A percentile compares a stretch with the other conserved stretches of the same genome.
These are phyloP conservation scores for Mimosa bimucronata DNA, from an alignment of 306 rosid genomes.

Conservation along the genomic window DNA sequence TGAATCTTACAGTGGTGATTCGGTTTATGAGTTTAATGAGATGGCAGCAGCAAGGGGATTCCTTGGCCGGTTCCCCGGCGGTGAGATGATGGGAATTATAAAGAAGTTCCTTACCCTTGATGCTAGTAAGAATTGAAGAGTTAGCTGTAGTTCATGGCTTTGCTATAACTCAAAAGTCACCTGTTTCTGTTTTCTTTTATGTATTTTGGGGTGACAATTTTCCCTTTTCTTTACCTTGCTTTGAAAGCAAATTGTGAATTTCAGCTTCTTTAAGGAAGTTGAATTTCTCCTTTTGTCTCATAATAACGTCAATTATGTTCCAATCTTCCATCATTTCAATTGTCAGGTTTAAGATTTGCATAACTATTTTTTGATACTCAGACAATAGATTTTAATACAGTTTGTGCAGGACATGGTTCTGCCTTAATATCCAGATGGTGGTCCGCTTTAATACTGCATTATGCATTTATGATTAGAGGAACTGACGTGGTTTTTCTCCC, in stretches of 20 bases:
- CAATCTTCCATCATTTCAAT: too few species aligned
- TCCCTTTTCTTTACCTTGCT: conserved; percentile 6
- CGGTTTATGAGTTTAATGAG: conserved; percentile 72
- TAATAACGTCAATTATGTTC: background rate
- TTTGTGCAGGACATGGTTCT: too few species aligned
- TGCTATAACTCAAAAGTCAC: conserved; percentile 21
- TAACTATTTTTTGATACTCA: too few species aligned
- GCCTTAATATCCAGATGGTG: too few species aligned
- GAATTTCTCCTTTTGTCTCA: background rate
- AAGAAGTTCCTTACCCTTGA: conserved; percentile 58
- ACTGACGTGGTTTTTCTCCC: too few species aligned
- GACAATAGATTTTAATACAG: too few species aligned
- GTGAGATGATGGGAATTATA: conserved; percentile 95
- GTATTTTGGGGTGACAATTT: background rate
- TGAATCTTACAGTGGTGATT: conserved; percentile 64
- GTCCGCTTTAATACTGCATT: too few species aligned
- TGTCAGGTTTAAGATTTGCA: too few species aligned
- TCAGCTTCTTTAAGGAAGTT: conserved; percentile 23
- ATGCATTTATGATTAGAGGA: too few species aligned
- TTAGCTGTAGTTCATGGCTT: conserved; percentile 18
- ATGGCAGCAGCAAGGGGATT: conserved; percentile 85
- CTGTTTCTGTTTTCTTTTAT: conserved; percentile 5
- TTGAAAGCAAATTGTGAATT: conserved; percentile 7
- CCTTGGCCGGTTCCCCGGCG: conserved; percentile 91
- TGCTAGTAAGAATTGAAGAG: conserved; percentile 25